Percentiles rank a stretch among this genome's conserved stretches.
Conservation (phyloP, 129 eudicot genomes). For the Chrysanthemum makinoi region DNA sequence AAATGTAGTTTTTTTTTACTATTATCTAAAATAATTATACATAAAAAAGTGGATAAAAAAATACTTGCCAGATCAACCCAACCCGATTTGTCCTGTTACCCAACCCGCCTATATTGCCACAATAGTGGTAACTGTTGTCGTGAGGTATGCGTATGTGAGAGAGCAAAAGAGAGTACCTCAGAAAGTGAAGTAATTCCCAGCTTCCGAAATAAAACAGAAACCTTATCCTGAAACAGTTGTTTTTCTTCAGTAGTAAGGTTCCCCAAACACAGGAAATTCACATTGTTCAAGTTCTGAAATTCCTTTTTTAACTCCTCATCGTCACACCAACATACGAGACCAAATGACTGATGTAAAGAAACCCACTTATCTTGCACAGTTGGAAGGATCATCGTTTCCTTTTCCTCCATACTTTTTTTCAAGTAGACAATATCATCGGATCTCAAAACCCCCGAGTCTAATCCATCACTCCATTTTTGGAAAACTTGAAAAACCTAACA, state of each 20-base stretch:
- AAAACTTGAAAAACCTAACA: slow-evolving; percentile 68
- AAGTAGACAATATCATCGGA: slow-evolving; percentile 49
- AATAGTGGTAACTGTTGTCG: too few species aligned
- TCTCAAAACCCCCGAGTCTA: slow-evolving; percentile 50
- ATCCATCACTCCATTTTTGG: slow-evolving; percentile 53
- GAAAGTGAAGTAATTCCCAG: slow-evolving; percentile 66
- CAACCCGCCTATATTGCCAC: too few species aligned
- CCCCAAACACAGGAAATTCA: slow-evolving; percentile 56
- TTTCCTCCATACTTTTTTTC: slow-evolving; percentile 46
- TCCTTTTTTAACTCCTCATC: slow-evolving; percentile 57
- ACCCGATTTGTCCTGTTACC: too few species aligned
- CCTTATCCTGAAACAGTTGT: slow-evolving; percentile 26
- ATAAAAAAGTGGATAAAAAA: too few species aligned
- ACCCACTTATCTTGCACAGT: slow-evolving; percentile 76
- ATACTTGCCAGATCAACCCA: too few species aligned
- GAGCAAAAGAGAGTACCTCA: slow-evolving; percentile 38
- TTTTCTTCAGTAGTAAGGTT: slow-evolving; percentile 46
- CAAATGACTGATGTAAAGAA: slow-evolving; percentile 60
- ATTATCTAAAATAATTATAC: too few species aligned
- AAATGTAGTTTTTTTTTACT: too few species aligned
- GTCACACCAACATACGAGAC: slow-evolving; percentile 74
- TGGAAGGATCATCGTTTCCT: slow-evolving; percentile 57
- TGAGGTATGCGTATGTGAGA: too few species aligned
- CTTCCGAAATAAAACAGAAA: slow-evolving; percentile 45
- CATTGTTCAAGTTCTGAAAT: slow-evolving; percentile 50